Base-by-base conservation (phyloP, 139 green algal genomes). In the Picochlorum sp. region DNA sequence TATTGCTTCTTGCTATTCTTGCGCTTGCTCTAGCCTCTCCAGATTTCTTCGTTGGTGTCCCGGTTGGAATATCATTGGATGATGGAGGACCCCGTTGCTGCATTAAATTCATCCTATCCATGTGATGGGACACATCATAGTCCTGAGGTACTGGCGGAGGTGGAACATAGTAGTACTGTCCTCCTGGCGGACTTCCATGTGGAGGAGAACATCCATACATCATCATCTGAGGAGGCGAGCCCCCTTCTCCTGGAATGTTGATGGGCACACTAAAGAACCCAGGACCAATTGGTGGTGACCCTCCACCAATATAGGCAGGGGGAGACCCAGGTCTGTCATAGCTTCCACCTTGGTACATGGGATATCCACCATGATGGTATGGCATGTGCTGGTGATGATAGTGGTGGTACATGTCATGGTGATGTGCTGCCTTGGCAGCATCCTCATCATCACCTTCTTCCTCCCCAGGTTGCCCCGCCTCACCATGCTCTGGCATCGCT, bases 251-350 rank as follows among this genome's bases (percentile, higher is more conserved):
- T 54, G 37, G 52, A 15, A 54, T 45, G 45, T 52, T 14, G 15
- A 65, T 10, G 14, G 64, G 64, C 4, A 70, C 49, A n/a, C 23
- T 51, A 6, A 76, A 70, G 60, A 76, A 76, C 15, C 70, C 70
- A n/a, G 70, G 62, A 45, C 51, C 62, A 56, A 76, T 47, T 4
- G 70, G 70, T 2, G 69, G 70, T 2, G 70, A 76, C 21, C 70
- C 70, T 41, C 70, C 70, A 9, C 44, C 51, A 41, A 63, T 63
- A 63, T 67, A 76, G n/a, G 71, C 58, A 59, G 62, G 37, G 0
- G 61, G 28, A 41, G 47, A 21, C 47, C 47, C 18, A 11, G 44
- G 44, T 6, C 15, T 31, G 63, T 21, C n/a, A 15, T 21, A 65
- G 1, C 58, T 21, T 9, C 57, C 58, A 18, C n/a, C 9, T 21